Conservation (phyloP, 805 yeast genomes). For the Suhomyces prunicola region DNA sequence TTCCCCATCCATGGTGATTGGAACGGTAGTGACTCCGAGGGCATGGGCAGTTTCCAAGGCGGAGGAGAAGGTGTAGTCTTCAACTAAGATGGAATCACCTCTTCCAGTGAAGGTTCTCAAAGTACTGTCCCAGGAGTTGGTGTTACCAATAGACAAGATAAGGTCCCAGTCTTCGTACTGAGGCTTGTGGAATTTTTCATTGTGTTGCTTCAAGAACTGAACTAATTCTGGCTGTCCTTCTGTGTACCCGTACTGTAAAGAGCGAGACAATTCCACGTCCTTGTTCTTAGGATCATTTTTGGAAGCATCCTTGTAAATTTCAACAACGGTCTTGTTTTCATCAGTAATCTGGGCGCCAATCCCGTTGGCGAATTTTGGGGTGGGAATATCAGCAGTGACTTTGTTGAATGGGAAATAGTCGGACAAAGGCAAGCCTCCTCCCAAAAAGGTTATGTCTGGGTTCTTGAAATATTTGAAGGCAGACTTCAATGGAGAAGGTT, state of each 20-base stretch:
- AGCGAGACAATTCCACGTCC: slow-evolving; percentile 72
- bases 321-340: slow-evolving; percentile 39
- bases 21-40: slow-evolving; percentile 62
- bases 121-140: slow-evolving; percentile 84
- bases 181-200: slow-evolving; percentile 47
- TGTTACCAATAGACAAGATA: slow-evolving; percentile 75
- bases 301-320: slow-evolving; percentile 35
- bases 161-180: slow-evolving; percentile 64
- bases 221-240: slow-evolving; percentile 75
- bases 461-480: slow-evolving; percentile 74
- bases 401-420: slow-evolving; percentile 91
- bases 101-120: slow-evolving; percentile 73
- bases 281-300: slow-evolving; percentile 17
- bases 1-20: slow-evolving; percentile 71
- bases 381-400: slow-evolving; percentile 65
- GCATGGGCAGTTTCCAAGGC: slow-evolving; percentile 81
- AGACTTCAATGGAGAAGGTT: slow-evolving; percentile 74
- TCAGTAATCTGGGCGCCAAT: slow-evolving; percentile 60
- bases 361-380: slow-evolving; percentile 77
- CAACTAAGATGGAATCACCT: slow-evolving; percentile 82
- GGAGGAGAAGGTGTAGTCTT: slow-evolving; percentile 79
- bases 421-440: slow-evolving; percentile 92
- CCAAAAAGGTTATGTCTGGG: slow-evolving; percentile 82
- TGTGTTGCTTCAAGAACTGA: slow-evolving; percentile 73
- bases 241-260: slow-evolving; percentile 91